A percentile compares a stretch with the other conserved stretches of the same genome.
These are phyloP conservation scores for Panus rudis DNA, from an alignment of 768 basidiomycete genomes.

Conservation along the genomic window DNA sequence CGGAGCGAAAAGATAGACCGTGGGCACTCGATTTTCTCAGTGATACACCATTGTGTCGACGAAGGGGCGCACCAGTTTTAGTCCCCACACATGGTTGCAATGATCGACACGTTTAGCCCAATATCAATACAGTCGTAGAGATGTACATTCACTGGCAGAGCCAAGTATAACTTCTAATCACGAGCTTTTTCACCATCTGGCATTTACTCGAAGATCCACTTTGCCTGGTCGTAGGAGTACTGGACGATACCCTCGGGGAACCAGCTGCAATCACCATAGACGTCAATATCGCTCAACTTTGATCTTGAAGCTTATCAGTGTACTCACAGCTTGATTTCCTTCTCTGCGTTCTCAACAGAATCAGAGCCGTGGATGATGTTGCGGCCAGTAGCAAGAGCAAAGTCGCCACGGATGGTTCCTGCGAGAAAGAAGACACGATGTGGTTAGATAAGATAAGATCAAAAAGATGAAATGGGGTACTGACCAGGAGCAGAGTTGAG, in stretches of 20 bases:
- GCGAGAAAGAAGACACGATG: slow-evolving; percentile 1
- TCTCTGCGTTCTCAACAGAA: slow-evolving; percentile 82
- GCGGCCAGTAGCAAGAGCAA: slow-evolving; percentile 87
- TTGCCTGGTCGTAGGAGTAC: slow-evolving; percentile 56
- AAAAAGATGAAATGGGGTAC: slow-evolving; percentile 18
- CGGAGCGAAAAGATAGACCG: too few relatives aligned
- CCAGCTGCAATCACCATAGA: slow-evolving; percentile 50
- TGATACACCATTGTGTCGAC: too few relatives aligned
- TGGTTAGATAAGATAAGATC: slow-evolving; percentile 1
- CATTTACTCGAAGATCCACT: slow-evolving; percentile 77
- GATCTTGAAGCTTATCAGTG: not conserved
- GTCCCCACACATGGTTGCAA: too few relatives aligned
- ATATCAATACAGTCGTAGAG: too few relatives aligned
- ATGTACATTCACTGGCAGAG: too few relatives aligned
- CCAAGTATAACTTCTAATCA: too few relatives aligned
- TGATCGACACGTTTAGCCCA: too few relatives aligned
- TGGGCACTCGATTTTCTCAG: too few relatives aligned
- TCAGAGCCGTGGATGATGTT: slow-evolving; percentile 94
- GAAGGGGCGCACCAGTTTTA: too few relatives aligned
- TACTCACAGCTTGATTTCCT: slow-evolving; percentile 88
- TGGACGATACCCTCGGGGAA: slow-evolving; percentile 83
- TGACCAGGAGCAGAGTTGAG: slow-evolving; percentile 78
- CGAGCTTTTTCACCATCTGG: not conserved
- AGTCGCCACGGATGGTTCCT: slow-evolving; percentile 97
- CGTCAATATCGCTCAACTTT: not conserved